phyloP scores from a whole-genome alignment of 1,284 basidiomycete species.

The Inonotus hispidus region DNA sequence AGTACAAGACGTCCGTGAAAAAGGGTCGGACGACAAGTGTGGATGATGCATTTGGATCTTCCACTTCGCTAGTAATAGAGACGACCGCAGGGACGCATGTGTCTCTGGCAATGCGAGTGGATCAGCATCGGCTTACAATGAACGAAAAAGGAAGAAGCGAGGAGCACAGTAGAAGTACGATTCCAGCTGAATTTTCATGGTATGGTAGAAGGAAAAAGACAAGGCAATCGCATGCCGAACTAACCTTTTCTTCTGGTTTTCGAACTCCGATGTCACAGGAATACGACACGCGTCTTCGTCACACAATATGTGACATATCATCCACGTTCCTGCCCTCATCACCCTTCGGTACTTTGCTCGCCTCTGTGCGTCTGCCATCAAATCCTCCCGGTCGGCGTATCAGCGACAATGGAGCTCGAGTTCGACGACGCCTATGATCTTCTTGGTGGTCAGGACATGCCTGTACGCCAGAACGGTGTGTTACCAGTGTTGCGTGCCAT shows the following conservation, averaged over 20 bases:
- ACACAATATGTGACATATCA: neutral
- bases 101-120: slow-evolving; percentile 32
- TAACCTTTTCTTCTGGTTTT: neutral
- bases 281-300: neutral
- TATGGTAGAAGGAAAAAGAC: neutral
- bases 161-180: neutral
- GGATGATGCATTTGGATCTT: slow-evolving; percentile 28
- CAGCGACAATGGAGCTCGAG: slow-evolving; percentile 10
- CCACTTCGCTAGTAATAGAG: slow-evolving; percentile 31
- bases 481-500: neutral
- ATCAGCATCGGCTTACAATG: neutral
- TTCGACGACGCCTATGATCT: slow-evolving; percentile 13
- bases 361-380: neutral
- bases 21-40: slow-evolving; percentile 27
- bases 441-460: slow-evolving; percentile 16
- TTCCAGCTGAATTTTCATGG: neutral
- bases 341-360: neutral
- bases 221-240: neutral
- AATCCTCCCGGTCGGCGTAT: neutral
- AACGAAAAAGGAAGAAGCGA: neutral
- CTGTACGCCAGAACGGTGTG: slow-evolving; percentile 8
- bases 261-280: neutral
- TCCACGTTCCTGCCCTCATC: neutral
- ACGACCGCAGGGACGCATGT: slow-evolving; percentile 29
- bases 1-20: slow-evolving; percentile 28